Evolutionary conservation across 2,329 filamentous ascomycete species (phyloP), one percentile per base, ranked within the genome.

Genomic region (Fusarium goolgardi): DNA sequence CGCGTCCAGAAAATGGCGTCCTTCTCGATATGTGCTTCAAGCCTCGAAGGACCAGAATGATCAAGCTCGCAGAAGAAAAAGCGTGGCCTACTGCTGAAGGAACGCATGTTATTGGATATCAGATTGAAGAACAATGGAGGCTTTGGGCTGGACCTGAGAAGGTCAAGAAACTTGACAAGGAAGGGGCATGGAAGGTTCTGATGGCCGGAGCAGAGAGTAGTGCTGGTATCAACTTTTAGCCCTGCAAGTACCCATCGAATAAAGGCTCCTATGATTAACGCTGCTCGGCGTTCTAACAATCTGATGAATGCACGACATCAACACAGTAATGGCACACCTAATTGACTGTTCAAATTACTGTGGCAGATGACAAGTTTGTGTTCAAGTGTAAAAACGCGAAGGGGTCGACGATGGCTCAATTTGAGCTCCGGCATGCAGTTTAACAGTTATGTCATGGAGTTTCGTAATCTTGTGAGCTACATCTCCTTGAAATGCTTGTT

Each of bases 11-110:
- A 3, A 62, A 62, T 15, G 59, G 59, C 2, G 41, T 62, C 3
- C 3, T 62, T 0, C 59, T 62, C 11, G 59, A 62, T 8, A 62
- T 62, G 59, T 62, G 59, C 31, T 62, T 62, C 35, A 62, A 62
- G 25, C 59, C 59, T 0, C 37, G 59, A 31, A 21, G 59, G 3
- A 62, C 59, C 0, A 55, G 59, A 4, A 62, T 62, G 57, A 62
- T 62, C 6, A 62, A 55, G 10, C 5, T 62, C 0, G 57, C 59
- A 0, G 59, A 62, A 8, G 11, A 62, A 10, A 62, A 55, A 3
- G 41, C 41, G 3, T 62, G 57, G 59, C 34, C 41, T 5, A 46
- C 41, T 1, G 59, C 62, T 0, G 59, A 62, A 2, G 59, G 59
- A 9, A 62, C 57, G 3, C 57, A 62, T 12, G 16, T 62, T 6